Evolutionary conservation across 768 basidiomycete genomes (phyloP).

Genomic region (Kwoniella sp.): DNA sequence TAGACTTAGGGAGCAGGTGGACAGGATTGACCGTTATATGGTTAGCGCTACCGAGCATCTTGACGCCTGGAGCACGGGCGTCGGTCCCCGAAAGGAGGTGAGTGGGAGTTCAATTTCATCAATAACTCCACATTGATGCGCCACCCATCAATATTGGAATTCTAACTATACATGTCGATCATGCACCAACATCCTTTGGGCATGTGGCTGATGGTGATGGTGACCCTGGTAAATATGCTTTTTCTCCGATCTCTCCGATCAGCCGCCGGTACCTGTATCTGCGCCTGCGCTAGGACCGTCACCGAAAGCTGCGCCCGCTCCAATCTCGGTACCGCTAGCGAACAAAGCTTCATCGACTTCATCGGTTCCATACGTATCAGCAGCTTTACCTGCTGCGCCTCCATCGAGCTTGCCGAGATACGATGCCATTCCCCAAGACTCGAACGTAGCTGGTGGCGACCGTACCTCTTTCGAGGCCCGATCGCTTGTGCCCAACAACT

Average conservation of each 20-base stretch:
- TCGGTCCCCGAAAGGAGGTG: background rate
- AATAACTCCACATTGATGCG: background rate
- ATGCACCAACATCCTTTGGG: background rate
- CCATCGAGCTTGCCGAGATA: background rate
- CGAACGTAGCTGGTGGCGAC: background rate
- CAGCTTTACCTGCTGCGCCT: background rate
- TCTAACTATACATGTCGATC: background rate
- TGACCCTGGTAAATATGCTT: background rate
- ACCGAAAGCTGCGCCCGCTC: background rate
- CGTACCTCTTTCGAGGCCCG: background rate
- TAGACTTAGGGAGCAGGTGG: constrained; percentile 21
- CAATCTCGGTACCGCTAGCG: background rate
- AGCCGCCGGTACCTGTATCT: background rate
- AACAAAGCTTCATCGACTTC: background rate
- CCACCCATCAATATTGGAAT: background rate
- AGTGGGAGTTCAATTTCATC: background rate
- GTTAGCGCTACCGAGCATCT: constrained; percentile 19
- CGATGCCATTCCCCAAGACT: background rate
- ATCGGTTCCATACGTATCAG: background rate
- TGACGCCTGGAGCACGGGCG: background rate
- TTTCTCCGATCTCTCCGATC: background rate
- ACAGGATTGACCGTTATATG: constrained; percentile 27
- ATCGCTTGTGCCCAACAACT: background rate
- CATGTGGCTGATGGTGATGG: background rate
- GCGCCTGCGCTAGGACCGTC: background rate